A percentile compares a stretch with the other conserved stretches of the same genome.
phyloP scores from a whole-genome alignment of 2,329 filamentous ascomycete species.

The Colletotrichum godetiae region DNA sequence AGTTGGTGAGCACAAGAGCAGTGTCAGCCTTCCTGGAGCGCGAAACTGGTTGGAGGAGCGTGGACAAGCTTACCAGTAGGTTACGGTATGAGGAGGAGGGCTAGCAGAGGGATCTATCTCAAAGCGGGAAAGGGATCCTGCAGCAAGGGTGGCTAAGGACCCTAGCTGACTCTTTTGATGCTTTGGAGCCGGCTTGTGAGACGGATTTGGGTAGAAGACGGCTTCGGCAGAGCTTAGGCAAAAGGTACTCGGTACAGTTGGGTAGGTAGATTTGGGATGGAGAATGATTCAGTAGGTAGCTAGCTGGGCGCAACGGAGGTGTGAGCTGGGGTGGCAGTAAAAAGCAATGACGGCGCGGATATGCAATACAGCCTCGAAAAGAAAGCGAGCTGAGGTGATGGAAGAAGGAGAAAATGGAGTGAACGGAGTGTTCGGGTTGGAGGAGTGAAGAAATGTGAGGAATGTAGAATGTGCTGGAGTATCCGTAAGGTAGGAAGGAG shows the following conservation, averaged over 20 bases:
- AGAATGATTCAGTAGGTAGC: too few species aligned
- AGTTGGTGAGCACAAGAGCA: conserved; percentile 6
- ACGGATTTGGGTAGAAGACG: conserved; percentile 21
- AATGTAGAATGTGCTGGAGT: conserved; percentile 6
- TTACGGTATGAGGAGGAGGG: not conserved
- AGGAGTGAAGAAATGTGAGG: not conserved
- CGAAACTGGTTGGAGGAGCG: conserved; percentile 7
- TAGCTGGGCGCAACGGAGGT: not conserved
- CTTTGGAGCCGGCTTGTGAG: not conserved
- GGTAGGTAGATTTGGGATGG: too few species aligned
- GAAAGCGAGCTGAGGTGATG: not conserved
- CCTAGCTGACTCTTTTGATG: conserved; percentile 15
- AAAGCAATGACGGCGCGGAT: not conserved
- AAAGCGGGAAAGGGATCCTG: conserved; percentile 22
- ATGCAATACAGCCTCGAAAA: not conserved
- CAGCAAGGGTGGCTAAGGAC: conserved; percentile 24
- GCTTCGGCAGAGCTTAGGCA: conserved; percentile 1
- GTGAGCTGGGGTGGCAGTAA: conserved; percentile 14
- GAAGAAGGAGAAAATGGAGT: not conserved
- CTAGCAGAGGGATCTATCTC: conserved; percentile 16
- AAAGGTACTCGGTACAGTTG: not conserved
- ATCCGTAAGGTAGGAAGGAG: not conserved
- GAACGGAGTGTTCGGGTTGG: conserved; percentile 7
- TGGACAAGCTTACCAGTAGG: not conserved
- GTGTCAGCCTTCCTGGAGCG: conserved; percentile 23